Evolutionary conservation across 2,329 filamentous ascomycete species (phyloP), one percentile per base, ranked within the genome.

Genomic region (Didymellaceae sp.): DNA sequence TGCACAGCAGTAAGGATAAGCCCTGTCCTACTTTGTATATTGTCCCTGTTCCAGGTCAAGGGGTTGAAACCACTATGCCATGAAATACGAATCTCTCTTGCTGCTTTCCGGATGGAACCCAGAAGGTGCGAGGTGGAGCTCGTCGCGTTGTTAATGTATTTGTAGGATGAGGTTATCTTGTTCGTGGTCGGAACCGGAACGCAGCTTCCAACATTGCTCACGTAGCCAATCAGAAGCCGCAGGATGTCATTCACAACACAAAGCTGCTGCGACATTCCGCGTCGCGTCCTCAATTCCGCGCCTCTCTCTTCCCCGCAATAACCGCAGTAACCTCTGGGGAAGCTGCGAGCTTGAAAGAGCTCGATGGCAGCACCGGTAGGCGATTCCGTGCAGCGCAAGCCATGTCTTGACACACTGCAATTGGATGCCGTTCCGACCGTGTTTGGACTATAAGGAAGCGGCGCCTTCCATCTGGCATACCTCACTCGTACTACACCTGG

Each of bases 271-370:
- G 21, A 8, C n/a, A 26, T 60, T 60, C 57, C 55, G 55, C 47
- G 17, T 24, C 48, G 21, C 28, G 41, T 47, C 49, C 2, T 32
- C 52, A 61, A 62, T 62, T 61, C 59, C 59, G 59, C 59, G 4
- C 6, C 25, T 38, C 18, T 8, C 16, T 30, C 31, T 59, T 55
- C 59, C 56, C 56, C 59, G 59, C 59, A 40, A 37, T 40, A 33
- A 33, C n/a, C 31, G 39, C 26, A 22, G 30, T 42, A 34, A 18
- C 13, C 13, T 21, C 32, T 26, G 28, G 46, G 21, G 46, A 25
- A 10, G 32, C 28, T 5, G 8, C 16, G 11, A 24, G 34, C 39
- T 31, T 25, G 38, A 38, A 43, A 26, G 14, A 32, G 32, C n/a
- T n/a, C 16, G 22, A 22, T 25, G 34, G 30, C 22, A 24, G 30